Conservation (phyloP, 305 asterid species). For the Fraxinus sp. region DNA sequence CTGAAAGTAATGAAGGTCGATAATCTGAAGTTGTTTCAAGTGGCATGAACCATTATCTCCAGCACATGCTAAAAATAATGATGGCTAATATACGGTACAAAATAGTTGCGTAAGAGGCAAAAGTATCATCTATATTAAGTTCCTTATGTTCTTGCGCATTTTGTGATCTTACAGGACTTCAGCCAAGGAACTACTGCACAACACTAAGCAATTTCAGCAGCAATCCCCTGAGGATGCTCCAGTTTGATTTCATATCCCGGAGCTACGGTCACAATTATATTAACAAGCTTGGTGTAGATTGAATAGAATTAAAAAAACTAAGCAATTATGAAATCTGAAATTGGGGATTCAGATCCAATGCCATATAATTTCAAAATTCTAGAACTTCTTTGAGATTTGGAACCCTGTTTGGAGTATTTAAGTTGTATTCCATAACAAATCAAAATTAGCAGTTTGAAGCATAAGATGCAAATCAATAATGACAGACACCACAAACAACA, state of each 20-base stretch:
- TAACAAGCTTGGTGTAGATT: background rate
- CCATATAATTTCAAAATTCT: background rate
- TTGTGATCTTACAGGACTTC: background rate
- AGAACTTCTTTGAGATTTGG: background rate
- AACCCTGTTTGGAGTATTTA: background rate
- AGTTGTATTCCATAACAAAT: background rate
- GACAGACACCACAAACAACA: slow-evolving; percentile 2
- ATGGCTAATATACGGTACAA: background rate
- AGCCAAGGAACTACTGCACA: background rate
- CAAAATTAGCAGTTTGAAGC: background rate
- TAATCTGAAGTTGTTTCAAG: background rate
- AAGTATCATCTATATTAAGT: background rate
- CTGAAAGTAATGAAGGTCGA: background rate
- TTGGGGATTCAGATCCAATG: background rate
- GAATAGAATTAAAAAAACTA: background rate
- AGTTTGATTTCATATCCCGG: background rate
- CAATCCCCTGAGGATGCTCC: background rate
- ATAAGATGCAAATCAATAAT: background rate
- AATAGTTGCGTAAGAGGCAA: background rate
- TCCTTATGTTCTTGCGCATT: background rate
- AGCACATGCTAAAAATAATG: background rate
- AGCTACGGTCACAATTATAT: background rate
- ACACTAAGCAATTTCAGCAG: background rate
- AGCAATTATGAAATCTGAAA: background rate
- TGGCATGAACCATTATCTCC: background rate